phyloP scores from a whole-genome alignment of 495 filamentous ascomycete species.

The Parachaetomium inaequale region DNA sequence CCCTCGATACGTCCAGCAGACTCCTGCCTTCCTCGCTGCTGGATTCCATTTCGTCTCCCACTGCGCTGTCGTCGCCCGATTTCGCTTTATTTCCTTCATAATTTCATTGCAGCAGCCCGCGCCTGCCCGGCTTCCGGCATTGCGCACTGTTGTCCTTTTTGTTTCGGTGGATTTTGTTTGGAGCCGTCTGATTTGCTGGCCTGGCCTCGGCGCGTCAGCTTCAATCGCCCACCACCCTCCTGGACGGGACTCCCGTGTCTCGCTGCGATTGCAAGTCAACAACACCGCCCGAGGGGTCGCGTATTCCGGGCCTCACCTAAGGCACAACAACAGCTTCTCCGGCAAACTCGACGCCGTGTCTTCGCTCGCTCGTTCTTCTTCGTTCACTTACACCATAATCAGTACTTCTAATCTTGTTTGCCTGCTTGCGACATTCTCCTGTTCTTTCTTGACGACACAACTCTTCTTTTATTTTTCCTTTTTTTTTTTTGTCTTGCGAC shows the following conservation, averaged over 20 bases:
- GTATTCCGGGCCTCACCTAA: slow-evolving; percentile 3
- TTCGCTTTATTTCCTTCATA: slow-evolving; percentile 4
- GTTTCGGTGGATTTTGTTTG: slow-evolving; percentile 3
- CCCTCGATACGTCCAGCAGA: slow-evolving; percentile 22
- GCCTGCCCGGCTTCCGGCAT: background rate
- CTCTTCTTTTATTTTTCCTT: slow-evolving; percentile 9
- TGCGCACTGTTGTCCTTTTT: slow-evolving; percentile 18
- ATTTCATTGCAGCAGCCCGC: slow-evolving; percentile 11
- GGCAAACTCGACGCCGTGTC: slow-evolving; percentile 12
- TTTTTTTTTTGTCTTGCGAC: slow-evolving; percentile 5
- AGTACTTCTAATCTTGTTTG: slow-evolving; percentile 9
- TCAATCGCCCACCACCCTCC: slow-evolving; percentile 7
- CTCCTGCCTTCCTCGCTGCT: slow-evolving; percentile 27
- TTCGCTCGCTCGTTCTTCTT: slow-evolving; percentile 14
- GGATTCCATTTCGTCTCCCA: slow-evolving; percentile 15
- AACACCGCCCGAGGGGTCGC: slow-evolving; percentile 11
- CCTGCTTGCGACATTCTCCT: slow-evolving; percentile 12
- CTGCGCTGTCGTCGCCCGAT: slow-evolving; percentile 9
- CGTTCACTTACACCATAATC: slow-evolving; percentile 18
- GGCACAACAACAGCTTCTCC: slow-evolving; percentile 5
- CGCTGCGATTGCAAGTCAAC: slow-evolving; percentile 11
- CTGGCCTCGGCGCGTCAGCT: slow-evolving; percentile 29
- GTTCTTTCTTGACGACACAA: background rate
- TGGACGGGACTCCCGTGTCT: slow-evolving; percentile 25
- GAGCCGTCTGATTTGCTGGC: slow-evolving; percentile 33